Evolutionary conservation across 106 monocot species (phyloP), one percentile per base, ranked within the genome.

Genomic region (Phalaenopsis equestris): DNA sequence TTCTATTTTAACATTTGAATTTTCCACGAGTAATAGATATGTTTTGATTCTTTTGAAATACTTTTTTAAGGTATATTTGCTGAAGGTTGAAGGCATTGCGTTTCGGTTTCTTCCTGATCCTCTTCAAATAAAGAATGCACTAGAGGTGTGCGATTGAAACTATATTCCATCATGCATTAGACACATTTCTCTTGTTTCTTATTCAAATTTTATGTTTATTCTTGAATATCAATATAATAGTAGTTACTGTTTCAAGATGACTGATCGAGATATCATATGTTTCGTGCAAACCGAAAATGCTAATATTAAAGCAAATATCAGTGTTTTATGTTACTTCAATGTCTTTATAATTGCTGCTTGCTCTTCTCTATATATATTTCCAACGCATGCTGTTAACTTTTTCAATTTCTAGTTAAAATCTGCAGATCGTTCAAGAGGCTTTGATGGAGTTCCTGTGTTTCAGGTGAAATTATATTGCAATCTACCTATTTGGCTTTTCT

Each of bases 361-460:
- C 10, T 52, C 15, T 12, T 10, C 18, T 42, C 0, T 42, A 45
- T 7, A 74, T 19, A 42, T 42, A 74, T 45, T 75, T 64, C 52
- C 0, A 67, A 18, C 36, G 23, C 41, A 15, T 47, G 48, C 58
- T 83, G 30, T 79, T 48, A 56, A 64, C 48, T 55, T 80, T 79
- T 76, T 79, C 41, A 39, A 8, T 81, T 86, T 87, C 39, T 73
- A 98, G 97, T 83, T 98, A 76, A 98, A 91, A 85, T 83, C 89
- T 41, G 67, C 81, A 55, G 90, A 92, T 87, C 75, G 75, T 17
- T 84, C 86, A 75, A 84, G 79, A 84, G 86, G 96, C 65, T 98
- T 98, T 90, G 98, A 98, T 88, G 98, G 98, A 78, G 98, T 98
- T 84, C 98, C 98, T 81, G 88, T 98, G 79, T 98, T 98, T 81